phyloP scores from a whole-genome alignment of 192 early-diverging fungal species.

The Podochytrium sp. region DNA sequence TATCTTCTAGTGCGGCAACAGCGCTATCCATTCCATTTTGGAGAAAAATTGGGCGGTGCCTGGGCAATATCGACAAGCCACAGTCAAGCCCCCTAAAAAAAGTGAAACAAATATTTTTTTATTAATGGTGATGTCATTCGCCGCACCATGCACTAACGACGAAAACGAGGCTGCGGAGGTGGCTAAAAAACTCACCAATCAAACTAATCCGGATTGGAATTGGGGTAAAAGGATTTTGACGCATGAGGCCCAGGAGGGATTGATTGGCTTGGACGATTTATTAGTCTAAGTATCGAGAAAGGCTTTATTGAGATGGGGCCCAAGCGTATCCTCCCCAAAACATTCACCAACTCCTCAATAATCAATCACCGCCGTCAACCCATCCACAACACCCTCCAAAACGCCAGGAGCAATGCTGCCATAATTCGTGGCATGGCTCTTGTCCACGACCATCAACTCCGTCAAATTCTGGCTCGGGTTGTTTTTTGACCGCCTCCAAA shows the following conservation, averaged over 20 bases:
- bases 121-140: too few species aligned
- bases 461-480: slow-evolving; percentile 67
- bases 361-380: slow-evolving; percentile 83
- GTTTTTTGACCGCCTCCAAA: slow-evolving; percentile 60
- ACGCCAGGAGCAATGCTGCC: slow-evolving; percentile 66
- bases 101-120: too few species aligned
- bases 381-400: slow-evolving; percentile 79
- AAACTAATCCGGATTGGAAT: slow-evolving; percentile 72
- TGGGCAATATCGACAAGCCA: too few species aligned
- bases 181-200: slow-evolving; percentile 58
- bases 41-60: too few species aligned
- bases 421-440: slow-evolving; percentile 73
- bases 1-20: too few species aligned
- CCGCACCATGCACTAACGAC: too few species aligned
- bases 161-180: too few species aligned
- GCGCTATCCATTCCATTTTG: too few species aligned
- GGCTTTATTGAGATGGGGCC: too few species aligned
- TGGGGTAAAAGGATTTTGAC: slow-evolving; percentile 54
- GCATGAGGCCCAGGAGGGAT: slow-evolving; percentile 65
- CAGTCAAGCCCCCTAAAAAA: too few species aligned
- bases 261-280: slow-evolving; percentile 85
- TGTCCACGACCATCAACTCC: slow-evolving; percentile 73
- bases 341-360: slow-evolving; percentile 58
- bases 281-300: slow-evolving; percentile 55
- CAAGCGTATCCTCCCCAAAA: slow-evolving; percentile 45